Conservation (phyloP, 1,284 basidiomycete genomes). For the Cutaneotrichosporon dermatis region DNA sequence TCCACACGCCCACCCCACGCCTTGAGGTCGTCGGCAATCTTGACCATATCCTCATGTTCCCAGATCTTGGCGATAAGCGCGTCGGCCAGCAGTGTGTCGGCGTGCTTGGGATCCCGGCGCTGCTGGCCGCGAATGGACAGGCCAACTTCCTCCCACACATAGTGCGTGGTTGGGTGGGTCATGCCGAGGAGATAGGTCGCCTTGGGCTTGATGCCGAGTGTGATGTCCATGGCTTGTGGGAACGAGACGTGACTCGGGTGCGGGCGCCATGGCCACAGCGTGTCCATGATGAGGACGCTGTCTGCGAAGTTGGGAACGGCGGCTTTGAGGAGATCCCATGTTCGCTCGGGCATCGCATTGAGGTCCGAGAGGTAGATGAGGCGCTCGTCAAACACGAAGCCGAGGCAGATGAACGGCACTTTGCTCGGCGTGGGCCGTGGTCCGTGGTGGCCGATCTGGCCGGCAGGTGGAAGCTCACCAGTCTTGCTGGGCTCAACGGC, state of each 20-base stretch:
- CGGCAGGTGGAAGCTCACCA: neutral
- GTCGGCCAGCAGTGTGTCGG: slow-evolving; percentile 13
- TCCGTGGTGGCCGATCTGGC: neutral
- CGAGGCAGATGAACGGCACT: slow-evolving; percentile 42
- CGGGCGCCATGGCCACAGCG: slow-evolving; percentile 38
- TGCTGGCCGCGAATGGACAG: slow-evolving; percentile 19
- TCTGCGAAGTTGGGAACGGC: slow-evolving; percentile 3
- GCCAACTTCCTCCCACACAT: slow-evolving; percentile 45
- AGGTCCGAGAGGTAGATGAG: slow-evolving; percentile 45
- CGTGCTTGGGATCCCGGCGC: slow-evolving; percentile 2
- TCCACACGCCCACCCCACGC: slow-evolving; percentile 26
- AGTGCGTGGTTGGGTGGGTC: slow-evolving; percentile 47
- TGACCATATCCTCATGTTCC: slow-evolving; percentile 11
- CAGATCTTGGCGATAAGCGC: slow-evolving; percentile 15
- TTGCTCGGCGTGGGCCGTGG: slow-evolving; percentile 8
- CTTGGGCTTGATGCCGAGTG: slow-evolving; percentile 33
- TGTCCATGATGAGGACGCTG: slow-evolving; percentile 41
- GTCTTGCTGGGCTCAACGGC: slow-evolving; percentile 6
- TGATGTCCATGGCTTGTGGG: slow-evolving; percentile 37
- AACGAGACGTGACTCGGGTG: slow-evolving; percentile 47
- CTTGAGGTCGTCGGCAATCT: slow-evolving; percentile 6
- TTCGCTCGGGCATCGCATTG: slow-evolving; percentile 33
- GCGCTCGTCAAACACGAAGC: slow-evolving; percentile 41
- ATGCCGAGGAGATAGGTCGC: slow-evolving; percentile 46
- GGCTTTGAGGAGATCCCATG: slow-evolving; percentile 23